Base-by-base conservation (phyloP, 164 flowering plant genomes). In the Pachysandra terminalis region DNA sequence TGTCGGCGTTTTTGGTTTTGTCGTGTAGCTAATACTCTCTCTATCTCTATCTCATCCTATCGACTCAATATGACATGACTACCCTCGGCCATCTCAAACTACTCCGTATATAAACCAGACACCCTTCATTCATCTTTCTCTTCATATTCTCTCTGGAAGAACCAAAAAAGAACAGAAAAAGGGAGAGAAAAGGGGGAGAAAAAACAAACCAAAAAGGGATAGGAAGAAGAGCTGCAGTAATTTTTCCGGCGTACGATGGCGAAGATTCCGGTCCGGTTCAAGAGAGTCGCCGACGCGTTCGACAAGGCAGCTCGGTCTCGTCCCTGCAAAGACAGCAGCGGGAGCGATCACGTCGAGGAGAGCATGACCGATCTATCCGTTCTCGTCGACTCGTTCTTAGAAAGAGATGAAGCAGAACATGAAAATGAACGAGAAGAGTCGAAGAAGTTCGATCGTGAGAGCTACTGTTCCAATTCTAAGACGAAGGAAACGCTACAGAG, bases 341-440 rank as follows among this genome's bases (percentile, higher is more conserved):
- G 90, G 28, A 87, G 91, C 77, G 88, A 85, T 69, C 86, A 88
- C 73, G 82, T 82, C 21, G 71, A 81, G 55, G 79, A 78, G 55
- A 67, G 64, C 59, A 64, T 61, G 21, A 52, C 68, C 1, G 86
- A 85, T 76, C 74, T 89, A 0, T 85, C 84, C 2, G 93, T 82
- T 73, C 86, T 90, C 8, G 85, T 90, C 13, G 78, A 84, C 21
- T 88, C 90, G 22, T 90, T 81, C 55, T 66, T 85, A 0, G 93
- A 88, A 52, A 74, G 65, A 32, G 37, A 32, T 17, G 78, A 68
- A 32, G 55, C n/a, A 26, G 5, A 32, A 23, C 19, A 68, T 32
- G 3, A 19, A 22, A 2, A 55, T 2, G n/a, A n/a, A n/a, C n/a
- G n/a, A n/a, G n/a, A n/a, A n/a, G n/a, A n/a, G n/a, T n/a, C n/a